phyloP scores from a whole-genome alignment of 192 early-diverging fungal species.

The Coemansia sp. region DNA sequence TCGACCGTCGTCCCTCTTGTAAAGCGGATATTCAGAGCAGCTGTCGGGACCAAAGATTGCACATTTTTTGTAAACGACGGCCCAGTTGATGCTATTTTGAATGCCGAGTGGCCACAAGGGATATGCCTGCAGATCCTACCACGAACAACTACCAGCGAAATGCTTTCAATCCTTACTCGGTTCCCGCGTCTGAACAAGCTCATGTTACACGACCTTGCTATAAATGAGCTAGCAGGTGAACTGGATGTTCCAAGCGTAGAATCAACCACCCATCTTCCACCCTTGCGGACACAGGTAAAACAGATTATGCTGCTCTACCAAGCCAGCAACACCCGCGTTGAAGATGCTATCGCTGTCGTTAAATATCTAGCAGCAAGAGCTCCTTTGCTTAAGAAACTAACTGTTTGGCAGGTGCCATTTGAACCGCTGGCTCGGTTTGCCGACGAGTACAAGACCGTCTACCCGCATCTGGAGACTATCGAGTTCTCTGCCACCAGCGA shows the following conservation, averaged over 20 bases:
- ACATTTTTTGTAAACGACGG: neutral
- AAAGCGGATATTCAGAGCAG: neutral
- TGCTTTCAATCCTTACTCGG: neutral
- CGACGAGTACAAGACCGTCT: neutral
- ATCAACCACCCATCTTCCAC: neutral
- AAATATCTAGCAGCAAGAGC: neutral
- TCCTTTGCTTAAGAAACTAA: neutral
- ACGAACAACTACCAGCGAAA: neutral
- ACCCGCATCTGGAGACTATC: constrained; percentile 8
- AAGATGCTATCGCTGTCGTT: neutral
- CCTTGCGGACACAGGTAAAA: neutral
- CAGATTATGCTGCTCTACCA: neutral
- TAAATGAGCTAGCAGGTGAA: neutral
- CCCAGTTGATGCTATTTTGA: neutral
- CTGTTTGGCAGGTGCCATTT: neutral
- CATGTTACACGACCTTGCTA: neutral
- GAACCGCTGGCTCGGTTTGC: neutral
- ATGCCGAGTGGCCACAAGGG: neutral
- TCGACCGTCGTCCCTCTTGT: neutral
- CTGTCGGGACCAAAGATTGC: neutral
- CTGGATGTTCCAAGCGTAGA: neutral
- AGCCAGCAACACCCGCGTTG: neutral
- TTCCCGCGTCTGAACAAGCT: neutral
- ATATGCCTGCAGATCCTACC: neutral
- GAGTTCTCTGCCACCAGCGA: neutral